Evolutionary conservation across 2,329 filamentous ascomycete genomes (phyloP), one percentile per base, ranked within the genome.

Genomic region (Colletotrichum nymphaeae): DNA sequence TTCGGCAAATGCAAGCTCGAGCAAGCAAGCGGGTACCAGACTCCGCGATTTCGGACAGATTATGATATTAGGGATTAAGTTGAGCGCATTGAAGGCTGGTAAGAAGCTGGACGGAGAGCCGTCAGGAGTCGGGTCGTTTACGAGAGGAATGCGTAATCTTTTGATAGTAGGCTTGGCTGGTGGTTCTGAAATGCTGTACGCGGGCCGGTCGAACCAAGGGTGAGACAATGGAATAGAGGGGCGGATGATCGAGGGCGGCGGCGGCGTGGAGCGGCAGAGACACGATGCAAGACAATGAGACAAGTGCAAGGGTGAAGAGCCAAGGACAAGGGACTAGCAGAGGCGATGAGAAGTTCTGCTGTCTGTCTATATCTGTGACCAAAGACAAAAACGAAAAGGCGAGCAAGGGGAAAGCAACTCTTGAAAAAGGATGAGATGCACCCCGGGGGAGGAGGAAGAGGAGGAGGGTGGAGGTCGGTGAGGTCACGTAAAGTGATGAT

Each of bases 51-150:
- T 69, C 46, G 68, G 68, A 59, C 64, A 67, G 58, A 75, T 75
- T 75, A 74, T 52, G 65, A 14, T 67, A 75, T 75, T 75, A 75
- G 67, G 32, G 24, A 75, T 75, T 75, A 75, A 26, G 63, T 49
- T 32, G 60, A 58, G 55, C 52, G 58, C 71, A 74, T 67, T 66
- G 52, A 55, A 68, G 32, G 63, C 63, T 49, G 63, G 35, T 73
- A 32, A 32, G 52, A 72, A 53, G 24, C 14, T 16, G 35, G 58
- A 58, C 42, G 30, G 30, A 63, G 55, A 30, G 58, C n/a, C 30
- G 52, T 35, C 63, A 63, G 42, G 53, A 30, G 46, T 42, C 12
- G 22, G 49, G 24, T 53, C n/a, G 63, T 64, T 42, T 74, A 72
- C 58, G 69, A 69, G 37, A 37, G 72, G 63, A 74, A 74, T 72